Conservation (phyloP, 2,329 filamentous ascomycete species). For the Trichoderma citrinoviride region DNA sequence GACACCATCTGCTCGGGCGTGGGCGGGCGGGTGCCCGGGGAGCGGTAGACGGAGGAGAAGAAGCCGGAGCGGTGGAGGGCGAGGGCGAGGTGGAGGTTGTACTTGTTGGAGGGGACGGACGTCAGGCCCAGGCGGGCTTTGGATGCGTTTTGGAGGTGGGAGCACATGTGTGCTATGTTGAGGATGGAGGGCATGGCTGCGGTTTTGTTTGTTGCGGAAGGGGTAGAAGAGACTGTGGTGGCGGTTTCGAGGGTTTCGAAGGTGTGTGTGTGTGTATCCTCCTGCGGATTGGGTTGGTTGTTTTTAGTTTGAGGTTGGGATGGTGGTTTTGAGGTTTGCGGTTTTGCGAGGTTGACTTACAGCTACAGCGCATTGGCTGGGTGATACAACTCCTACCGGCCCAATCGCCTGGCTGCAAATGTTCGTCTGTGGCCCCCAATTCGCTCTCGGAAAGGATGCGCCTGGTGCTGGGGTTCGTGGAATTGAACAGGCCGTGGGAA, state of each 20-base stretch:
- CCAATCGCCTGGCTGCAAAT: no score
- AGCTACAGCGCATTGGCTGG: no score
- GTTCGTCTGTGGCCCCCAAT: no score
- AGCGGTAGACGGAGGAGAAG: slow-evolving; percentile 73
- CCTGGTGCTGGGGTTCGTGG: no score
- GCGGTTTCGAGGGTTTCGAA: background rate
- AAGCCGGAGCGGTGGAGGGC: slow-evolving; percentile 81
- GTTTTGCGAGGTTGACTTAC: no score
- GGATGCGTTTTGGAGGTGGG: slow-evolving; percentile 86
- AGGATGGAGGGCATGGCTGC: slow-evolving; percentile 52
- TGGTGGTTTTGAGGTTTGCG: no score
- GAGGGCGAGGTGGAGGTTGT: slow-evolving; percentile 72
- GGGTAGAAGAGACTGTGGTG: background rate
- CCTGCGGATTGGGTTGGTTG: background rate
- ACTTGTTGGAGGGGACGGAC: slow-evolving; percentile 75
- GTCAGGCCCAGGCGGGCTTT: slow-evolving; percentile 81
- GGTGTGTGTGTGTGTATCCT: background rate
- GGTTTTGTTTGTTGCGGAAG: background rate
- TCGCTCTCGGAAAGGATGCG: no score
- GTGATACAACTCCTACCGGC: no score
- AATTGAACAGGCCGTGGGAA: no score
- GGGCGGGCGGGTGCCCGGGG: slow-evolving; percentile 54
- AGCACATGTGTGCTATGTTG: slow-evolving; percentile 77
- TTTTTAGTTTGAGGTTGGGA: background rate
- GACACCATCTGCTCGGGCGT: slow-evolving; percentile 46